Conservation (phyloP, 2,329 filamentous ascomycete species). For the Aspergillus sergii region DNA sequence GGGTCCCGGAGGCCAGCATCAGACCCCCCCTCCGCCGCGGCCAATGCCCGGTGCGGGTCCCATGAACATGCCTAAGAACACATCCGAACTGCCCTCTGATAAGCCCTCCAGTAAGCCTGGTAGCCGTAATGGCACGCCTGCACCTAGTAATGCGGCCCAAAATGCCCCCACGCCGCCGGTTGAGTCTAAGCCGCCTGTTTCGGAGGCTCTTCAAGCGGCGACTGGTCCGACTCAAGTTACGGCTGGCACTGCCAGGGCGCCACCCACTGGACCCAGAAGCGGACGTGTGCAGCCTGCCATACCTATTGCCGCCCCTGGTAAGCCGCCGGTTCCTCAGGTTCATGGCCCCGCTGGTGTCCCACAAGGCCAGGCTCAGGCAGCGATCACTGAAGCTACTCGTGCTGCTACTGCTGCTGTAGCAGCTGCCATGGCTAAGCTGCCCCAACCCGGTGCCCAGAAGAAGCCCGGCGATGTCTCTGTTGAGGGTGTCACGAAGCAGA, state of each 20-base stretch:
- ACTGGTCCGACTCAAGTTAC: constrained; percentile 27
- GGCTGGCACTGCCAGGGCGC: constrained; percentile 24
- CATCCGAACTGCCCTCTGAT: constrained; percentile 48
- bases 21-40: constrained; percentile 38
- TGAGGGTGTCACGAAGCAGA: constrained; percentile 48
- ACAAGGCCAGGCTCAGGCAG: constrained; percentile 36
- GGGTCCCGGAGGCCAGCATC: constrained; percentile 56
- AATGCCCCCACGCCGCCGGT: constrained; percentile 40
- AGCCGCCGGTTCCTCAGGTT: constrained; percentile 35
- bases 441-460: constrained; percentile 40
- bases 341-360: constrained; percentile 31
- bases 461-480: constrained; percentile 38
- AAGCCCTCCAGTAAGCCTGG: constrained; percentile 39
- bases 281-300: constrained; percentile 50
- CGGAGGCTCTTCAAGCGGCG: constrained; percentile 37
- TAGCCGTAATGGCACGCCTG: constrained; percentile 38
- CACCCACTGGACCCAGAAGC: constrained; percentile 39
- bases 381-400: constrained; percentile 51
- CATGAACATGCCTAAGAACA: constrained; percentile 35
- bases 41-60: constrained; percentile 32
- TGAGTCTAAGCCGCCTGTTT: constrained; percentile 42
- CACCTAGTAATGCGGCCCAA: constrained; percentile 30
- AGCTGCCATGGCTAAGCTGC: constrained; percentile 54
- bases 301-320: constrained; percentile 44
- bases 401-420: constrained; percentile 55